phyloP scores from a whole-genome alignment of 345 rosid genomes.

The Gossypium herbaceum region DNA sequence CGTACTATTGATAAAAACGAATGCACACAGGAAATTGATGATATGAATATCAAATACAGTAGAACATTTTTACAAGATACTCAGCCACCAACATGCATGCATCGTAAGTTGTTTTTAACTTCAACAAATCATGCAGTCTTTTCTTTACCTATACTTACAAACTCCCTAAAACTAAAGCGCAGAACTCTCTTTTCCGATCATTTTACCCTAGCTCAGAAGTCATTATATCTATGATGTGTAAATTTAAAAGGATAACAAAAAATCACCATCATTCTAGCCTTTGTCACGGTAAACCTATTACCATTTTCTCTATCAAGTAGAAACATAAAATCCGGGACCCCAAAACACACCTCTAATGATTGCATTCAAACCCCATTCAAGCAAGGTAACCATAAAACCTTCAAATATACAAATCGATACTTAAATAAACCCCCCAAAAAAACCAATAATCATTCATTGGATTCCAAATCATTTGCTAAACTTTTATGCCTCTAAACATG shows the following conservation, averaged over 20 bases:
- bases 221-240: not conserved
- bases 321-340: not conserved
- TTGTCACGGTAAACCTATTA: not conserved
- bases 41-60: not conserved
- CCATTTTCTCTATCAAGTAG: not conserved
- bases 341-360: not conserved
- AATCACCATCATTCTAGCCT: not conserved
- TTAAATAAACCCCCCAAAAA: not conserved
- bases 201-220: not conserved
- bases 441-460: not conserved
- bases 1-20: not conserved
- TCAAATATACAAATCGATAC: not conserved
- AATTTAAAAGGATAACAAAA: not conserved
- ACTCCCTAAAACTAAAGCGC: not conserved
- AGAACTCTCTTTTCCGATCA: not conserved
- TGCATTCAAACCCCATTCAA: no score
- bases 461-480: not conserved
- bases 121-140: not conserved
- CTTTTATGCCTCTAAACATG: not conserved
- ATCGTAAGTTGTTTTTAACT: not conserved
- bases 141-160: not conserved
- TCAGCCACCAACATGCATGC: not conserved
- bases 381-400: no score
- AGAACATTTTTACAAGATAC: not conserved
- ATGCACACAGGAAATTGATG: not conserved